Base-by-base conservation (phyloP, 1,139 yeast species). In the Hyphopichia khmerensis region DNA sequence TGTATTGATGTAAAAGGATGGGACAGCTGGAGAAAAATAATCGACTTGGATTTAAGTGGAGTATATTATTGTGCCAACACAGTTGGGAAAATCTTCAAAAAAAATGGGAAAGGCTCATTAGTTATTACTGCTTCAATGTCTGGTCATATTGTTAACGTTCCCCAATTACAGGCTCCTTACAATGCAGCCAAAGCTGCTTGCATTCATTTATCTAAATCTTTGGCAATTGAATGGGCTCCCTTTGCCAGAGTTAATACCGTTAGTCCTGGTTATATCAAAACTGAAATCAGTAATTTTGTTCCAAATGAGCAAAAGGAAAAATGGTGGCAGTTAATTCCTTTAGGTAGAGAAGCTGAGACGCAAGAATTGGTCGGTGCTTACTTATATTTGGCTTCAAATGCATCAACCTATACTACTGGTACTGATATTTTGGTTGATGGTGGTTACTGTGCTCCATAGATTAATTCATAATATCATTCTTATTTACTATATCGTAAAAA, bases 131-230 rank as follows among this genome's bases (percentile, higher is more conserved):
- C 93, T 5, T 85, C 95, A 43, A 87, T 87, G 93, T 84, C 93
- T 21, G 96, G 93, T 31, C 79, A 79, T 50, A 84, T 87, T 55
- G 91, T 86, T 49, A 87, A 87, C 64, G 80, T 81, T 48, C 96
- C 96, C 13, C 95, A 87, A 63, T 80, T 84, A 43, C 96, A 87
- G 65, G 82, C 88, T 39, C 90, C 91, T 17, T 87, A 87, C 71
- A 87, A 87, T 67, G 84, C 87, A 65, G 82, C 93, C 52, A 87
- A 87, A 69, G 95, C 96, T 18, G 96, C 93, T 42, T 88, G 85
- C 39, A 79, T 84, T 48, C 95, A 87, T 63, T 73, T 89, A 60
- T 82, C 85, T 46, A 83, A 78, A 64, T 80, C 91, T 1, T 72
- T 88, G 48, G 95, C 95, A 14, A 80, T 84, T 40, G 96, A 88